Percentiles rank a stretch among this genome's conserved stretches.
These are phyloP conservation scores for Coniosporium apollinis DNA, from an alignment of 495 filamentous ascomycete genomes.

Conservation along the genomic window DNA sequence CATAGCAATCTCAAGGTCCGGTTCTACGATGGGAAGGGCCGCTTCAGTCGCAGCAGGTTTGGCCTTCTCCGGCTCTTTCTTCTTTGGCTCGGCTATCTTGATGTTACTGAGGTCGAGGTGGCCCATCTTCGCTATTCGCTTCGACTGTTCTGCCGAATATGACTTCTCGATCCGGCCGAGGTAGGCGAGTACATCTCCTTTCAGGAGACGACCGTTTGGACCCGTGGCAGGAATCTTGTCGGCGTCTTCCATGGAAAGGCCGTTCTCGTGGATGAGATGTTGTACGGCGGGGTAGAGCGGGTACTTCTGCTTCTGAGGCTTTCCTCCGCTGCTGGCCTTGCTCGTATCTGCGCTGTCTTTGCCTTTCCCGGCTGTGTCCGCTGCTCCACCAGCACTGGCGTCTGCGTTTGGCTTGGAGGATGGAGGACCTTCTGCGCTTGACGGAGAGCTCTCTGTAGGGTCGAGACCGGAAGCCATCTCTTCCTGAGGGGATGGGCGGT, in stretches of 20 bases:
- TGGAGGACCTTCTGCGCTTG: conserved; percentile 18
- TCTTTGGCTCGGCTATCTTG: conserved; percentile 42
- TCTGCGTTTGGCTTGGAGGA: conserved; percentile 13
- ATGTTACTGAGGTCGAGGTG: conserved; percentile 92
- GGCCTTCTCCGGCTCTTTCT: conserved; percentile 21
- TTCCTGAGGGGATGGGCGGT: conserved; percentile 19
- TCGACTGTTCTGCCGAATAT: conserved; percentile 51
- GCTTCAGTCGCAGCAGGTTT: conserved; percentile 25
- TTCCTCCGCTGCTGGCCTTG: conserved; percentile 20
- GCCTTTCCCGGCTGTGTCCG: conserved; percentile 8
- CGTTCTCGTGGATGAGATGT: conserved; percentile 62
- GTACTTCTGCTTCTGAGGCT: conserved; percentile 43
- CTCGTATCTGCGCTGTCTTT: background rate
- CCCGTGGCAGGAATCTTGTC: conserved; percentile 74
- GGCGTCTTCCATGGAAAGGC: conserved; percentile 50
- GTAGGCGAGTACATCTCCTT: conserved; percentile 89
- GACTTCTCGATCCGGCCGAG: conserved; percentile 55
- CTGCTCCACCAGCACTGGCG: conserved; percentile 8
- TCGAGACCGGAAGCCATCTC: conserved; percentile 12
- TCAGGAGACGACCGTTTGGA: conserved; percentile 76
- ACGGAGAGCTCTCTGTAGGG: conserved; percentile 13
- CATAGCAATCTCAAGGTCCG: conserved; percentile 39
- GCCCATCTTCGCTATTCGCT: conserved; percentile 50
- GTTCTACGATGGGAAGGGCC: conserved; percentile 24
- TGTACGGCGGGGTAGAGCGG: conserved; percentile 76